These are phyloP conservation scores for Nicotiana otophora DNA, from an alignment of 257 asterid genomes.

Conservation along the genomic window DNA sequence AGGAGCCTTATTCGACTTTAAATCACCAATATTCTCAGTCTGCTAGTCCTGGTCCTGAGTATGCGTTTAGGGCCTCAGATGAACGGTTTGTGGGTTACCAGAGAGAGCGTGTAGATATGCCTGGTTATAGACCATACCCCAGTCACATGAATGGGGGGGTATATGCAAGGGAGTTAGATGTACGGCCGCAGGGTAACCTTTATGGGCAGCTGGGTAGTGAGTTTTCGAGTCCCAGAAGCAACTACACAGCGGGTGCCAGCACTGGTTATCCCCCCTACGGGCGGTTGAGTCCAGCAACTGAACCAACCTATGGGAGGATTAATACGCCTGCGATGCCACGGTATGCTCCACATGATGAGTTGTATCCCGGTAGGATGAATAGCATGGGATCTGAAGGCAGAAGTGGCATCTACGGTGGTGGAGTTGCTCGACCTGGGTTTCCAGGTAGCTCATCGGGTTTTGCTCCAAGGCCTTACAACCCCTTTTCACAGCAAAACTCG, in stretches of 20 bases:
- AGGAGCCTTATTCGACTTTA: conserved; percentile 21
- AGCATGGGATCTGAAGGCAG: conserved; percentile 14
- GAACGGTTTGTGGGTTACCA: conserved; percentile 23
- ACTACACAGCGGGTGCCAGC: not conserved
- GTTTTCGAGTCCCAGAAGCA: conserved; percentile 14
- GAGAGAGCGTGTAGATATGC: conserved; percentile 15
- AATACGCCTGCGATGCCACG: conserved; percentile 37
- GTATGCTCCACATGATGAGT: conserved; percentile 46
- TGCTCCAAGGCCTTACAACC: conserved; percentile 44
- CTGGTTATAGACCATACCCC: conserved; percentile 14
- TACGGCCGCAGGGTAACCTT: conserved; percentile 16
- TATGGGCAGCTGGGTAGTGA: conserved; percentile 22
- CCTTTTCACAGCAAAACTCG: conserved; percentile 35
- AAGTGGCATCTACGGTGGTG: conserved; percentile 18
- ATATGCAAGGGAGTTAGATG: conserved; percentile 22
- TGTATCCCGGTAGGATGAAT: conserved; percentile 25
- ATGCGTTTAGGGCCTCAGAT: conserved; percentile 15
- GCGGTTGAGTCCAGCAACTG: not conserved
- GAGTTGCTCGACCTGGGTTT: conserved; percentile 14
- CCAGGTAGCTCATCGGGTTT: conserved; percentile 33
- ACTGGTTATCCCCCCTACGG: conserved; percentile 20
- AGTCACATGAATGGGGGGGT: conserved; percentile 17
- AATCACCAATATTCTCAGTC: conserved; percentile 18
- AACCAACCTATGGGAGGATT: conserved; percentile 20
- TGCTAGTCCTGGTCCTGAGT: conserved; percentile 26